Percentiles rank a stretch among this genome's conserved stretches.
Evolutionary conservation across 1,284 basidiomycete genomes (phyloP).

Genomic region (Malassezia equina): DNA sequence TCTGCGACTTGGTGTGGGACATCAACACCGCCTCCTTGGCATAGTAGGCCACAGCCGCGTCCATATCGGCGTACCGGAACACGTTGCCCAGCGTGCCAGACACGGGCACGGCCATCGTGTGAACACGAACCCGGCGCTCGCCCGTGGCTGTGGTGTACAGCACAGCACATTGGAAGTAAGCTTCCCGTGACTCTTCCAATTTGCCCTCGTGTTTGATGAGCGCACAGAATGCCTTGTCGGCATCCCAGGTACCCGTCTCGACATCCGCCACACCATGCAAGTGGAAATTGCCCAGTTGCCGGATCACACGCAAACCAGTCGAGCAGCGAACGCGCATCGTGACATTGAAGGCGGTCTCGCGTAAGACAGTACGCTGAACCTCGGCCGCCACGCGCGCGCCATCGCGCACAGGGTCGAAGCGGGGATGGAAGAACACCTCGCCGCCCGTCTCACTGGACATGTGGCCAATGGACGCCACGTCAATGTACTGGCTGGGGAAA

Average conservation of each 20-base stretch:
- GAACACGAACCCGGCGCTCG: conserved; percentile 70
- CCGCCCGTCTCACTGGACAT: conserved; percentile 75
- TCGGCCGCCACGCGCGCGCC: conserved; percentile 62
- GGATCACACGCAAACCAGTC: conserved; percentile 64
- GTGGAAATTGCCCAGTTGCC: conserved; percentile 72
- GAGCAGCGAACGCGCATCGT: conserved; percentile 75
- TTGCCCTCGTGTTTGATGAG: conserved; percentile 57
- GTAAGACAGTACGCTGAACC: conserved; percentile 60
- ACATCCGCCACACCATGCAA: conserved; percentile 66
- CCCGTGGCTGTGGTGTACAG: conserved; percentile 75
- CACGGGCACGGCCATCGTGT: conserved; percentile 74
- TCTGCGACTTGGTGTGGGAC: conserved; percentile 60
- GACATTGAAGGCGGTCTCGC: conserved; percentile 71
- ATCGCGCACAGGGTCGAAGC: conserved; percentile 68
- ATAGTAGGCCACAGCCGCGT: conserved; percentile 65
- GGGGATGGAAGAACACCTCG: conserved; percentile 82
- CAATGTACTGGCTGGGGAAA: conserved; percentile 70
- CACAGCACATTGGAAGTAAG: conserved; percentile 78
- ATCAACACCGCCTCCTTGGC: conserved; percentile 66
- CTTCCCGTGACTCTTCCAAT: conserved; percentile 67
- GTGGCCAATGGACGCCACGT: conserved; percentile 67
- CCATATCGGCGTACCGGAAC: conserved; percentile 85
- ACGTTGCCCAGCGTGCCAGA: conserved; percentile 78
- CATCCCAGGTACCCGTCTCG: conserved; percentile 68
- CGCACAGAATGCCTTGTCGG: conserved; percentile 68